These are phyloP conservation scores for Salvia hispanica DNA, from an alignment of 257 asterid species.

Conservation along the genomic window DNA sequence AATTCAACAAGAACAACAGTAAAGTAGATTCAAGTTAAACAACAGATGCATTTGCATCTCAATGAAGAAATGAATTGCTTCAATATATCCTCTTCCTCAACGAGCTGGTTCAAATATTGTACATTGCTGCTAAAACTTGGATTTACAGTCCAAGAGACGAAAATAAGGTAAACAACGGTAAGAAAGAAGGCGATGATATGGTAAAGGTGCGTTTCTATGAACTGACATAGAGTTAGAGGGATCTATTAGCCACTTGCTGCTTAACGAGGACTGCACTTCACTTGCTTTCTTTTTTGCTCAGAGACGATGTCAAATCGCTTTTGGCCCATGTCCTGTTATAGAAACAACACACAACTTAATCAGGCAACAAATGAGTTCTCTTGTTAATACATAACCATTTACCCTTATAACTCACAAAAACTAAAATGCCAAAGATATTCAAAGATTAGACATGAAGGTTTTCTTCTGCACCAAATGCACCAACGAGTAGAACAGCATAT, in stretches of 20 bases:
- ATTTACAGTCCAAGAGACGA: background rate
- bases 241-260: background rate
- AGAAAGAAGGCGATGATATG: background rate
- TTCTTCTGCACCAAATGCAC: no score
- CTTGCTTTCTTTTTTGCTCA: constrained; percentile 1
- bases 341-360: no score
- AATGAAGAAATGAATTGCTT: background rate
- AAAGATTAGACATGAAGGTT: no score
- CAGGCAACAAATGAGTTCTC: no score
- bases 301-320: background rate
- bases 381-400: no score
- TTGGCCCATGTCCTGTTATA: background rate
- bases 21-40: background rate
- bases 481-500: no score
- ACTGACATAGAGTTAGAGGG: background rate
- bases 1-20: background rate
- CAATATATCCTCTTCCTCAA: background rate
- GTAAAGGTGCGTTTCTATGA: constrained; percentile 1
- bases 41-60: background rate
- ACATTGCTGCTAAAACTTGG: background rate
- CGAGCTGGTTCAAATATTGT: background rate
- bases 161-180: background rate
- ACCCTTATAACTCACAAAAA: no score
- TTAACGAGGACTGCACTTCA: background rate
- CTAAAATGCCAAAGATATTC: no score